Evolutionary conservation across 305 asterid genomes (phyloP).

Genomic region (Solanum hybrid): DNA sequence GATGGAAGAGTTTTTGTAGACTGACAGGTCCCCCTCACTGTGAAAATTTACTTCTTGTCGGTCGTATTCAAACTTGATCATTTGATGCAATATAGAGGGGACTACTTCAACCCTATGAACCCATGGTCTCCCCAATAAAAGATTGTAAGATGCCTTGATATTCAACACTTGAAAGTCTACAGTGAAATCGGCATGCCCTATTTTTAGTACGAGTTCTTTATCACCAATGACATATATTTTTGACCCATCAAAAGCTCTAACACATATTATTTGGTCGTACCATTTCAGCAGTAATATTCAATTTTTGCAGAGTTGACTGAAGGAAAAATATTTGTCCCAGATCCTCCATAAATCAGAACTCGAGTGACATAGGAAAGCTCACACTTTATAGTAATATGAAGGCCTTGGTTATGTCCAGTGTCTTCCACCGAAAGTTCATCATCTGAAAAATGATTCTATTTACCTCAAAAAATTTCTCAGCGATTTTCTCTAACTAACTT

Average conservation of each 20-base stretch:
- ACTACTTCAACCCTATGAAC: neutral
- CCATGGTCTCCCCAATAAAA: neutral
- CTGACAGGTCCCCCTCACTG: neutral
- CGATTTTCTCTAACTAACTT: too few species aligned
- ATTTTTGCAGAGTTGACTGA: too few species aligned
- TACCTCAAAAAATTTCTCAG: neutral
- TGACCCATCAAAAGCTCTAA: neutral
- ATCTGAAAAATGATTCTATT: neutral
- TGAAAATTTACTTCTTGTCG: neutral
- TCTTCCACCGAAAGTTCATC: neutral
- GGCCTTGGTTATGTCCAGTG: neutral
- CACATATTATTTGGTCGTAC: neutral
- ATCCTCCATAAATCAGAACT: neutral
- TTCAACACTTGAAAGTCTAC: neutral
- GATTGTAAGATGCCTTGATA: neutral
- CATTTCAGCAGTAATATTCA: too few species aligned
- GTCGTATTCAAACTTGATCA: neutral
- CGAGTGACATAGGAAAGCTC: neutral
- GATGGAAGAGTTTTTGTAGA: too few species aligned
- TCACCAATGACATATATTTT: neutral
- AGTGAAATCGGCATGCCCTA: neutral
- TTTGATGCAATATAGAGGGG: neutral
- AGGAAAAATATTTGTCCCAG: neutral
- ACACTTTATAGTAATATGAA: neutral
- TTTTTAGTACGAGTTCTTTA: neutral